Evolutionary conservation across 129 eudicot genomes (phyloP).

Genomic region (Scalesia atractyloides): DNA sequence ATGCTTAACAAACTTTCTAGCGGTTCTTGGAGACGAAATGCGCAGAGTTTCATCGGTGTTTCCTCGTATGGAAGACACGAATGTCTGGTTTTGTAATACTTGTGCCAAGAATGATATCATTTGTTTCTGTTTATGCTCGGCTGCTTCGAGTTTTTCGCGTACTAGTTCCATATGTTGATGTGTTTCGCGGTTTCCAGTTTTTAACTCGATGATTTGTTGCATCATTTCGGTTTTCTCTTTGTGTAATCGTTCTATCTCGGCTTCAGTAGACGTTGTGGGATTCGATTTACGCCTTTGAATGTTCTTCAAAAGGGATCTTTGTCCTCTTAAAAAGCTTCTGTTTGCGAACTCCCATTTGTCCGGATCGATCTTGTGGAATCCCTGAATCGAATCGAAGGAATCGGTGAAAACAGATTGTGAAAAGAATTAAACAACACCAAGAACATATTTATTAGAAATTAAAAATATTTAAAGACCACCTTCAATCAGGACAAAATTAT

Average conservation of each 20-base stretch:
- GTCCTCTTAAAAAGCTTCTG: slow-evolving; percentile 60
- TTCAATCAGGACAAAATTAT: slow-evolving; percentile 14
- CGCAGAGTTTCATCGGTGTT: slow-evolving; percentile 31
- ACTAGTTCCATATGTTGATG: slow-evolving; percentile 55
- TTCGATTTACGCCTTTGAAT: slow-evolving; percentile 72
- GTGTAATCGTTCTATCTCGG: slow-evolving; percentile 58
- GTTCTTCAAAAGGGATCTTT: slow-evolving; percentile 66
- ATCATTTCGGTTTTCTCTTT: slow-evolving; percentile 66
- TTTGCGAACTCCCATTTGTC: slow-evolving; percentile 91
- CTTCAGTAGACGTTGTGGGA: slow-evolving; percentile 26
- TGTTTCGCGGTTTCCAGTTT: slow-evolving; percentile 64
- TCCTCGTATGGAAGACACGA: slow-evolving; percentile 16
- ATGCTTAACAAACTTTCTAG: slow-evolving; percentile 55
- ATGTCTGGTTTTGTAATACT: slow-evolving; percentile 53
- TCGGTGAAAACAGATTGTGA: background rate
- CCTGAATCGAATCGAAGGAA: slow-evolving; percentile 42
- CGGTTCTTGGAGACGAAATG: slow-evolving; percentile 46
- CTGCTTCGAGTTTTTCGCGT: slow-evolving; percentile 62
- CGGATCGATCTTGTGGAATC: slow-evolving; percentile 76
- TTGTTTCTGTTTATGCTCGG: slow-evolving; percentile 76
- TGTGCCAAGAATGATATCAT: slow-evolving; percentile 80
- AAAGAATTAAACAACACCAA: background rate
- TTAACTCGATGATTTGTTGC: slow-evolving; percentile 70
- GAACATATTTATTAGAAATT: background rate
- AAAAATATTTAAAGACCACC: background rate